A percentile compares a stretch with the other conserved stretches of the same genome.
Evolutionary conservation across 345 rosid genomes (phyloP).

Genomic region (Populus simonii): DNA sequence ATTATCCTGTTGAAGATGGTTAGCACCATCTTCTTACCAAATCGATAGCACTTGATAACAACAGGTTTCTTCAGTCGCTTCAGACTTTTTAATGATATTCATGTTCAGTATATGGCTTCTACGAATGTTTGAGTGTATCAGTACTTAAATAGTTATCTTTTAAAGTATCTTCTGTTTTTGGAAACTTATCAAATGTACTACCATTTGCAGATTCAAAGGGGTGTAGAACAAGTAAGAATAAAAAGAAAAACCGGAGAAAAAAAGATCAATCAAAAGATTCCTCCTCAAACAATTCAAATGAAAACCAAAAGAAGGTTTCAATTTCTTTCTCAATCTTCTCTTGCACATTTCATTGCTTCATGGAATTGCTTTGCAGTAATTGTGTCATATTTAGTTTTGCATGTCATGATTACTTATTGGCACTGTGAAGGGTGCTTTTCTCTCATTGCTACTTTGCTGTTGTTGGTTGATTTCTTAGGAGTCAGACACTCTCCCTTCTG

Average conservation of each 20-base stretch:
- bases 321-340: background rate
- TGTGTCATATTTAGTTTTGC: background rate
- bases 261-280: slow-evolving; percentile 50
- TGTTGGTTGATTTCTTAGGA: slow-evolving; percentile 40
- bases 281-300: slow-evolving; percentile 32
- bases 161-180: background rate
- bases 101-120: background rate
- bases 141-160: background rate
- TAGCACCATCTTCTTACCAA: background rate
- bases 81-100: background rate
- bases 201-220: slow-evolving; percentile 66
- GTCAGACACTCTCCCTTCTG: slow-evolving; percentile 28
- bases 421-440: background rate
- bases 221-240: slow-evolving; percentile 48
- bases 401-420: background rate
- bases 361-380: background rate
- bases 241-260: slow-evolving; percentile 68
- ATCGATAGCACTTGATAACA: background rate
- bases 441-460: slow-evolving; percentile 1
- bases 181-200: slow-evolving; percentile 7
- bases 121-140: background rate
- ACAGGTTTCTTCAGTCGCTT: background rate
- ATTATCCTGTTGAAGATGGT: background rate
- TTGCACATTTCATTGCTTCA: background rate
- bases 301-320: slow-evolving; percentile 46